Conservation (phyloP, 2,329 filamentous ascomycete species). For the Penicillium sp. region DNA sequence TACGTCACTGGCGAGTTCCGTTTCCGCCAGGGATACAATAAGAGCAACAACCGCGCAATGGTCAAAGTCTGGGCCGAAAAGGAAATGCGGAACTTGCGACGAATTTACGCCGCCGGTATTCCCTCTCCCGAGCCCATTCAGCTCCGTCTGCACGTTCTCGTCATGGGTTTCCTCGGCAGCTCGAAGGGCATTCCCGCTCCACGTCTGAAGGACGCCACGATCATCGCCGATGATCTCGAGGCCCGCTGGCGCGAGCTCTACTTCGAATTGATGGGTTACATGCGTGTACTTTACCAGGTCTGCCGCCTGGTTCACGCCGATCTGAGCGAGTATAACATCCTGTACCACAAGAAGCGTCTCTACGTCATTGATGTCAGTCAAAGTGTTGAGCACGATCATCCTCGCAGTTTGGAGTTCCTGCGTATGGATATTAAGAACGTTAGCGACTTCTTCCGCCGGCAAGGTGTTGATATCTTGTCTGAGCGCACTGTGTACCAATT, state of each 20-base stretch:
- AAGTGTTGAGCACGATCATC: constrained; percentile 95
- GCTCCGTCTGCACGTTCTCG: constrained; percentile 88
- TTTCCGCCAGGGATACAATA: constrained; percentile 87
- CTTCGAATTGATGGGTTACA: constrained; percentile 77
- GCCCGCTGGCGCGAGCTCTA: constrained; percentile 77
- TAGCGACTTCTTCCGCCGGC: constrained; percentile 83
- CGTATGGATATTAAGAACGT: constrained; percentile 99
- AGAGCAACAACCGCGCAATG: constrained; percentile 93
- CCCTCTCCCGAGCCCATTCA: constrained; percentile 86
- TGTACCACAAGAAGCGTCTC: constrained; percentile 78
- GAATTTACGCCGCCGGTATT: constrained; percentile 80
- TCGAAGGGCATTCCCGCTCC: constrained; percentile 84
- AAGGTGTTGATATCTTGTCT: constrained; percentile 75
- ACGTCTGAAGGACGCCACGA: constrained; percentile 78
- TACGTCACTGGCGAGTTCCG: constrained; percentile 94
- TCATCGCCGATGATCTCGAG: constrained; percentile 66
- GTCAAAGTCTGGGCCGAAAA: constrained; percentile 99
- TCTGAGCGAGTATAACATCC: constrained; percentile 95
- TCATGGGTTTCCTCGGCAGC: constrained; percentile 92
- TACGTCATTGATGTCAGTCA: constrained; percentile 98
- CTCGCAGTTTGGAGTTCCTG: constrained; percentile 85
- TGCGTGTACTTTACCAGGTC: constrained; percentile 89
- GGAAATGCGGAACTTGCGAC: constrained; percentile 88
- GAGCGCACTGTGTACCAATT: constrained; percentile 84
- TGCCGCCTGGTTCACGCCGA: constrained; percentile 93